Evolutionary conservation across 345 rosid genomes (phyloP), one percentile per base, ranked within the genome.

Genomic region (Acer saccharum): DNA sequence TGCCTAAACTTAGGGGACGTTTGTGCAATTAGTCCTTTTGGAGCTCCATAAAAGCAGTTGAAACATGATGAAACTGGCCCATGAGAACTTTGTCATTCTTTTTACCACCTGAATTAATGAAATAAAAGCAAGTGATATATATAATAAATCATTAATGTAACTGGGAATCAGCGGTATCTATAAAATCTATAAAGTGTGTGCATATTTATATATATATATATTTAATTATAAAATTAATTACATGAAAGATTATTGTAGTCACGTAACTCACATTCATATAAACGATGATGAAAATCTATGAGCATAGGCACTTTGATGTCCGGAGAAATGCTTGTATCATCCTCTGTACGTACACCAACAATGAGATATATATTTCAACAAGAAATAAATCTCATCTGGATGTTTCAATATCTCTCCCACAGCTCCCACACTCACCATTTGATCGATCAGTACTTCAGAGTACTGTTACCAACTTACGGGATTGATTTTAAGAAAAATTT

Each of bases 221-320:
- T 27, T 27, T 27, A 27, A 27, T 27, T 3, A 32, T 32, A 6
- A 32, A 32, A 32, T 32, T 21, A 61, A 6, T 58, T 73, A 17
- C 99, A 94, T 71, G 97, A 84, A 84, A 90, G 94, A 27, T 27
- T 27, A 72, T 91, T 94, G 97, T 97, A 96, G 60, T n/a, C n/a
- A n/a, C n/a, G n/a, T n/a, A n/a, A n/a, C n/a, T 87, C 84, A 20
- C 48, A 79, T 60, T 96, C 71, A 76, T 96, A 94, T 75, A 96
- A 86, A 86, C 94, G 95, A 57, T 39, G 86, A 79, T 94, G 92
- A 80, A 96, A 96, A 48, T 87, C 94, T 69, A 73, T 80, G 76
- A 96, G 85, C 73, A 94, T 96, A 44, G 99, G 98, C 71, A 94
- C 90, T 83, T 96, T 96, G 80, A 91, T 87, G 72, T 92, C 97